Conservation (phyloP, 371 early-diverging fungal genomes). For the Mortierella sp. region DNA sequence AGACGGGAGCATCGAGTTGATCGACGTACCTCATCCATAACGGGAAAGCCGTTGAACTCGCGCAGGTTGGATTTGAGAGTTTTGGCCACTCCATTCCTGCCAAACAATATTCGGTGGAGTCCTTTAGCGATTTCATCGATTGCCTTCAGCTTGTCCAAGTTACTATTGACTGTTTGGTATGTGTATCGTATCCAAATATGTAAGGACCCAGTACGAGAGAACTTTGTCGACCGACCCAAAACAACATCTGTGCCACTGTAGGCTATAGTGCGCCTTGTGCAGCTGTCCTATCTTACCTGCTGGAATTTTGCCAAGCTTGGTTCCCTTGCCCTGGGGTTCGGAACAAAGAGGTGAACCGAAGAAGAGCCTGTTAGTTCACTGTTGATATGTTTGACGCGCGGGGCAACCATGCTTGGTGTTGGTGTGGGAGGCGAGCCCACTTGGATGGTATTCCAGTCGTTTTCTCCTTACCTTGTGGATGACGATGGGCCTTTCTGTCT, state of each 20-base stretch:
- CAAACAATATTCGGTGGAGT: constrained; percentile 44
- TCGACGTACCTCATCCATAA: constrained; percentile 25
- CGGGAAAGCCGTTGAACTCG: constrained; percentile 37
- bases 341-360: not conserved
- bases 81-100: constrained; percentile 25
- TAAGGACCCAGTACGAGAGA: too few relatives aligned
- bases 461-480: constrained; percentile 1
- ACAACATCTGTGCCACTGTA: not conserved
- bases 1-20: not conserved
- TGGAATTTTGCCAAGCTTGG: constrained; percentile 3
- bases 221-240: too few relatives aligned
- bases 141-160: constrained; percentile 47
- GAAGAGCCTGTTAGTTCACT: too few relatives aligned
- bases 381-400: too few relatives aligned
- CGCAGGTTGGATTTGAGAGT: constrained; percentile 24
- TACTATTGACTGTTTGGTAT: constrained; percentile 27
- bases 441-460: too few relatives aligned
- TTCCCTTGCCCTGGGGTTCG: constrained; percentile 5
- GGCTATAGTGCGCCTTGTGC: too few relatives aligned
- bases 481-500: constrained; percentile 20
- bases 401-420: too few relatives aligned
- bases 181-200: too few relatives aligned
- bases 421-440: too few relatives aligned
- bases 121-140: constrained; percentile 44
- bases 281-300: not conserved